Evolutionary conservation across 257 asterid genomes (phyloP).

Genomic region (Ilex aquifolium): DNA sequence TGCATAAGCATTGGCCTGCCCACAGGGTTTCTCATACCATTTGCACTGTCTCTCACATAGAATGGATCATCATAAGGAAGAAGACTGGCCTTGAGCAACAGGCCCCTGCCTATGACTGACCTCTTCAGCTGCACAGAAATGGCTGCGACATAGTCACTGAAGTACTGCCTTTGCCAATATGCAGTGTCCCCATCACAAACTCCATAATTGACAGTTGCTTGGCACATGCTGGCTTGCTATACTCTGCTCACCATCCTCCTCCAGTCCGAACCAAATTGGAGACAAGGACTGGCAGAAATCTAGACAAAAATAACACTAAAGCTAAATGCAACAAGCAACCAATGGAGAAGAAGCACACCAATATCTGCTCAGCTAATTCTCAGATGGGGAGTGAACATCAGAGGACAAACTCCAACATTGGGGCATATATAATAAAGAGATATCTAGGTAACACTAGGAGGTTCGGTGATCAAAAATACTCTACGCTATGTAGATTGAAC

Average conservation of each 20-base stretch:
- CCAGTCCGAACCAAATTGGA: background rate
- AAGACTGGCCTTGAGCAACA: conserved; percentile 67
- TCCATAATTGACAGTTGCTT: conserved; percentile 11
- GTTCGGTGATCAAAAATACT: no score
- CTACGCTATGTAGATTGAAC: no score
- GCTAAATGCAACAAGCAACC: no score
- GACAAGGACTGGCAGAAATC: no score
- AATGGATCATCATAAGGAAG: conserved; percentile 75
- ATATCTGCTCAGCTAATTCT: no score
- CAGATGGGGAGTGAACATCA: no score
- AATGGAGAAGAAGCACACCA: no score
- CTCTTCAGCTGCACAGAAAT: conserved; percentile 60
- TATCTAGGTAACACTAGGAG: no score
- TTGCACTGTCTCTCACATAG: conserved; percentile 57
- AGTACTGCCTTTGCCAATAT: conserved; percentile 17
- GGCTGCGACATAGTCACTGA: conserved; percentile 44
- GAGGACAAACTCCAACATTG: no score
- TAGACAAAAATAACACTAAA: no score
- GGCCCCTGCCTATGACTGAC: conserved; percentile 54
- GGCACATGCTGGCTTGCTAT: conserved; percentile 20
- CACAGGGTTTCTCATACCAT: conserved; percentile 72
- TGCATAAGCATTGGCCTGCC: conserved; percentile 59
- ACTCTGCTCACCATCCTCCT: conserved; percentile 26
- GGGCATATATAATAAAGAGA: no score
- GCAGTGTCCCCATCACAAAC: conserved; percentile 18